phyloP scores from a whole-genome alignment of 1,284 basidiomycete species.

The Melampsora americana region DNA sequence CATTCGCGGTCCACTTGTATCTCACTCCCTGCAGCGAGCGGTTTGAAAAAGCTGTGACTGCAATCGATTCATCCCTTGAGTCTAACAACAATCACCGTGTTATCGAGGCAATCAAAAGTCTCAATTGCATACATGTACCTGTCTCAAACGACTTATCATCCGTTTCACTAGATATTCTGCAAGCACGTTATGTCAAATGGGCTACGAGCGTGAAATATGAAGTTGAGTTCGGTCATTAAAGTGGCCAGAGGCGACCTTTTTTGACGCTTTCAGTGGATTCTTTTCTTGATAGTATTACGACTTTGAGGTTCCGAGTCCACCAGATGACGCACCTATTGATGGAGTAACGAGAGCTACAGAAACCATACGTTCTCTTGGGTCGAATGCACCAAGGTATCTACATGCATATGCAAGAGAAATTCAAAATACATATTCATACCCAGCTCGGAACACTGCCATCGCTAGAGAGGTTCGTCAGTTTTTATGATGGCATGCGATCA shows the following conservation, averaged over 20 bases:
- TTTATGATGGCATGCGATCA: background rate
- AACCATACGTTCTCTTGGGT: background rate
- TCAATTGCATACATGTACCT: background rate
- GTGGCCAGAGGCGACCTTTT: no score
- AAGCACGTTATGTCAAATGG: background rate
- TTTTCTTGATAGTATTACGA: slow-evolving; percentile 5
- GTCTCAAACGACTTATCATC: slow-evolving; percentile 26
- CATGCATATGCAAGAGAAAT: slow-evolving; percentile 3
- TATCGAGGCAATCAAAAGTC: slow-evolving; percentile 2
- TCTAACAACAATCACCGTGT: slow-evolving; percentile 54
- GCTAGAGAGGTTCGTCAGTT: background rate
- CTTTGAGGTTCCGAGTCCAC: background rate
- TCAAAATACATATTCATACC: background rate
- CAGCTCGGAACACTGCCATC: background rate
- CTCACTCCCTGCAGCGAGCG: background rate
- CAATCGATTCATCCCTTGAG: slow-evolving; percentile 62
- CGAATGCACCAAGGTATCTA: background rate
- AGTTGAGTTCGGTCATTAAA: background rate
- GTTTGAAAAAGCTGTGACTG: slow-evolving; percentile 73
- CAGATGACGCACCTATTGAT: background rate
- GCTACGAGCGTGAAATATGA: background rate
- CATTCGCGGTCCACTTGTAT: no score
- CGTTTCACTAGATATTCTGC: background rate
- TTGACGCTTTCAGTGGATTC: no score
- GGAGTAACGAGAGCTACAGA: background rate